Evolutionary conservation across 495 filamentous ascomycete genomes (phyloP).

Genomic region (Neurospora pannonica): DNA sequence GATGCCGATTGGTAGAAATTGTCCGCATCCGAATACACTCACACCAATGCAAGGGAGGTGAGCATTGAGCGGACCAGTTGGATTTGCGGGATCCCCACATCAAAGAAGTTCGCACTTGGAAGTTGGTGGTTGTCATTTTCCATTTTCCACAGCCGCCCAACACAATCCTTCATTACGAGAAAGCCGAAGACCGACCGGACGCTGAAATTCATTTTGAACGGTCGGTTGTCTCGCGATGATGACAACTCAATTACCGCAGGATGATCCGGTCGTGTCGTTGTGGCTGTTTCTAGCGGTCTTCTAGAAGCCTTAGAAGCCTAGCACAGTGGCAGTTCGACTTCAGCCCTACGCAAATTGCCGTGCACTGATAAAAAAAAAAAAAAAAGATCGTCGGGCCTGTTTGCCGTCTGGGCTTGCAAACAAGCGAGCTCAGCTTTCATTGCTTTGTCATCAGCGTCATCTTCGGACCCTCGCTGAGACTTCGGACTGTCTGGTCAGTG

Average conservation of each 20-base stretch:
- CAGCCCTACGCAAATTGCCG: background rate
- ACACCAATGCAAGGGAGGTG: background rate
- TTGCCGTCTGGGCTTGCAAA: background rate
- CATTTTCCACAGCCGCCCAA: background rate
- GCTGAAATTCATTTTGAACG: no score
- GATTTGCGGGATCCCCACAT: background rate
- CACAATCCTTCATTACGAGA: background rate
- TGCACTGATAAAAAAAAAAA: background rate
- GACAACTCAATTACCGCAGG: background rate
- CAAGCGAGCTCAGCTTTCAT: background rate
- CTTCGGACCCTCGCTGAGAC: background rate
- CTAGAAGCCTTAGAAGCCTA: background rate
- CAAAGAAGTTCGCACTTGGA: background rate
- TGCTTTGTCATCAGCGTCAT: background rate
- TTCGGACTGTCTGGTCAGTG: background rate
- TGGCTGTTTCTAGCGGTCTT: background rate
- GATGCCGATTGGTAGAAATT: background rate
- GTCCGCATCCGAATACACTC: background rate
- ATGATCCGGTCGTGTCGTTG: background rate
- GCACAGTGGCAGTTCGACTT: background rate
- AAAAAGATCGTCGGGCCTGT: background rate
- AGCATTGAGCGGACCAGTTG: background rate
- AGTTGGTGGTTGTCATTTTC: background rate
- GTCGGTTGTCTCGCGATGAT: background rate
- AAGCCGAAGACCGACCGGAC: background rate